Base-by-base conservation (phyloP, 2,329 filamentous ascomycete genomes). In the Cordyceps cateniannulata region DNA sequence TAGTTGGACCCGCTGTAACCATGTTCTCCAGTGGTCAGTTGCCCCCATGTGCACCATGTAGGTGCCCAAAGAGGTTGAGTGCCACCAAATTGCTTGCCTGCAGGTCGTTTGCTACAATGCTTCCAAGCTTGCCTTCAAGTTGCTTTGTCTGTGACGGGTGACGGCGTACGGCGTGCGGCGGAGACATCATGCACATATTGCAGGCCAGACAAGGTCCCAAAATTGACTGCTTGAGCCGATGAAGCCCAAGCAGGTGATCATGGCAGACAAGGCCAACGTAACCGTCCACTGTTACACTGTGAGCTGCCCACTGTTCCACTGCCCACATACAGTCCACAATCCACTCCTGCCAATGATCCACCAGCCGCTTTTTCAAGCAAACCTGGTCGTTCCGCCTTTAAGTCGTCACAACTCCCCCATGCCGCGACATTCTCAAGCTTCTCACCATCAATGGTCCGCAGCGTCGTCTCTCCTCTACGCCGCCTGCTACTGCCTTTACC, bases 371-470 rank as follows among this genome's bases (percentile, higher is more conserved):
- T 35, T 35, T 35, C 32, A 25, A 32, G n/a, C 53, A 48, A 56
- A 48, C 20, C 44, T 57, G 53, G 42, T 16, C 29, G 3, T 32
- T 32, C 53, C 53, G 53, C 53, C 25, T 38, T 55, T 35, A 56
- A 50, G 55, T 58, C 55, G 44, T 58, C 55, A 29, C 55, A 29
- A 29, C 49, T 42, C 55, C 55, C 55, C 55, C 45, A 48, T 45
- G 55, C 45, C 55, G 55, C 45, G 32, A 50, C 45, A 42, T 5
- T 48, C 2, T 48, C 10, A 18, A 50, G 32, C 24, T 58, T n/a
- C 35, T 50, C 55, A 40, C 29, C 45, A 53, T 59, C 58, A 35
- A 60, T 60, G 58, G 49, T 53, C 27, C 49, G 58, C 50, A 42
- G 58, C 35, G 20, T 44, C 58, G 58, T 48, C 42, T 60, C 32